phyloP scores from a whole-genome alignment of 2,329 filamentous ascomycete species.

The Fusarium gaditjirri region DNA sequence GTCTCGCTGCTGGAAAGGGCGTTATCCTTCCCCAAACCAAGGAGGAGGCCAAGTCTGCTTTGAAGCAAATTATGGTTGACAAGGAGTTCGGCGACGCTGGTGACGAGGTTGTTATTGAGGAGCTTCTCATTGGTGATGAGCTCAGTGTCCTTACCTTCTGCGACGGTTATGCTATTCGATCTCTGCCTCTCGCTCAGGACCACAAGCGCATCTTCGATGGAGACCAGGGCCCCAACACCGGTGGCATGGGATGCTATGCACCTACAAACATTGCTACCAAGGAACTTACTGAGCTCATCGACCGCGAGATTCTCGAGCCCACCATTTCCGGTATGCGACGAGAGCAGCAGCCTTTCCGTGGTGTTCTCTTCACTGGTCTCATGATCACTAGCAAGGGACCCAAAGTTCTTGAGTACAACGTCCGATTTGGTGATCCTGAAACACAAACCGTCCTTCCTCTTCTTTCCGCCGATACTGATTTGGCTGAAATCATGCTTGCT shows the following conservation, averaged over 20 bases:
- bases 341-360: conserved; percentile 78
- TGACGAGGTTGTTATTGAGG: conserved; percentile 93
- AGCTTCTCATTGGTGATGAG: conserved; percentile 91
- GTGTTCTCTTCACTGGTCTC: conserved; percentile 87
- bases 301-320: conserved; percentile 85
- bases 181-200: conserved; percentile 91
- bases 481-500: conserved; percentile 86
- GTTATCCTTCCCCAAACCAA: conserved; percentile 88
- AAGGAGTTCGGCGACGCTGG: conserved; percentile 88
- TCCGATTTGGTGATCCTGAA: conserved; percentile 89
- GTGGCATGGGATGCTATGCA: conserved; percentile 97
- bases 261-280: conserved; percentile 83
- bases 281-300: conserved; percentile 80
- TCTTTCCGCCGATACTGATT: conserved; percentile 78
- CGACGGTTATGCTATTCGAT: conserved; percentile 86
- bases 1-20: conserved; percentile 93
- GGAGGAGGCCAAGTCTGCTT: conserved; percentile 81
- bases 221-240: conserved; percentile 91
- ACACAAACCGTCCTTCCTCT: conserved; percentile 84
- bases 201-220: conserved; percentile 96
- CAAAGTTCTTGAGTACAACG: conserved; percentile 89
- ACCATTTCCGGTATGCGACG: conserved; percentile 88
- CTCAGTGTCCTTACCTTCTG: conserved; percentile 91
- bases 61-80: conserved; percentile 91
- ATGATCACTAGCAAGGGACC: conserved; percentile 88